Evolutionary conservation across 1,284 basidiomycete genomes (phyloP).

Genomic region (Cutaneotrichosporon dermatis): DNA sequence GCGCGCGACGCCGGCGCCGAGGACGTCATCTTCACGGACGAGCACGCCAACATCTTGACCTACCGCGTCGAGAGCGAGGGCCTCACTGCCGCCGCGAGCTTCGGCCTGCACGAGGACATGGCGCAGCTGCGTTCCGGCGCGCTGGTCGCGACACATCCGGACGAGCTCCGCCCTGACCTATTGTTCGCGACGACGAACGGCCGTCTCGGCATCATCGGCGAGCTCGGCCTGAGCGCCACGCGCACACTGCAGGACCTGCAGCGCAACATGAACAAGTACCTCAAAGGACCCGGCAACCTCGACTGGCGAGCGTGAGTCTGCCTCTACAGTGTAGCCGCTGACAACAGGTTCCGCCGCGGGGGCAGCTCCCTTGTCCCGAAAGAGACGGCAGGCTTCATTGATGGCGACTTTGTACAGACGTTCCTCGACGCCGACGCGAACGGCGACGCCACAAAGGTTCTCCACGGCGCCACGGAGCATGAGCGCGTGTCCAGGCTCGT

Average conservation of each 20-base stretch:
- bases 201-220: constrained; percentile 70
- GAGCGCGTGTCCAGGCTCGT: constrained; percentile 31
- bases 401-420: constrained; percentile 78
- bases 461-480: constrained; percentile 34
- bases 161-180: constrained; percentile 54
- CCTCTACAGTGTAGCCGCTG: too few relatives aligned
- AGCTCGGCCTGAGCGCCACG: constrained; percentile 58
- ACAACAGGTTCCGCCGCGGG: constrained; percentile 59
- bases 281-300: constrained; percentile 58
- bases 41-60: constrained; percentile 68
- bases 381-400: constrained; percentile 67
- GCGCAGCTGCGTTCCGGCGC: constrained; percentile 43
- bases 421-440: constrained; percentile 52
- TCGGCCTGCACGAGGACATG: constrained; percentile 51
- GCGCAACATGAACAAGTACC: constrained; percentile 64
- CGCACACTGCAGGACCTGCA: constrained; percentile 69
- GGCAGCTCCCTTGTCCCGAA: constrained; percentile 57
- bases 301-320: constrained; percentile 66
- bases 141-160: constrained; percentile 27
- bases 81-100: constrained; percentile 44
- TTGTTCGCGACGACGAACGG: constrained; percentile 77
- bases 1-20: constrained; percentile 47
- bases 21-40: constrained; percentile 56
- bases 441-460: constrained; percentile 29
- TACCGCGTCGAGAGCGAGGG: constrained; percentile 41